These are phyloP conservation scores for Pseudohyphozyma bogoriensis DNA, from an alignment of 768 basidiomycete genomes.

Conservation along the genomic window DNA sequence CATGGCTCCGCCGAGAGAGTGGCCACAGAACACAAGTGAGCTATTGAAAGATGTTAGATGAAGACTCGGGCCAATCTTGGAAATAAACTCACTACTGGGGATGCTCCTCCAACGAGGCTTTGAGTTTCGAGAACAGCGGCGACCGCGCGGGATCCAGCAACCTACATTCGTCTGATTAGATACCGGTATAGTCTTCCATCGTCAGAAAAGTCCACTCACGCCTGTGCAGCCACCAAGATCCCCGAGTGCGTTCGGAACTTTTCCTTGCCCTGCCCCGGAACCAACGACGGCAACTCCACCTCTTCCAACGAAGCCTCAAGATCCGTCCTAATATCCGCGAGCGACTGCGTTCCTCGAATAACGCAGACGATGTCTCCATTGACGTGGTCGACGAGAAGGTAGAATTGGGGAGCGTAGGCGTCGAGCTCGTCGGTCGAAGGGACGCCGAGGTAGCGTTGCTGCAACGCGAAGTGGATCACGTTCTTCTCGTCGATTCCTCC, in stretches of 20 bases:
- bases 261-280: neutral
- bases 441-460: neutral
- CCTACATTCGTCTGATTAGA: too few species aligned
- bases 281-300: neutral
- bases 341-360: slow-evolving; percentile 21
- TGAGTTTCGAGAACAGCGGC: slow-evolving; percentile 10
- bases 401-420: slow-evolving; percentile 19
- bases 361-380: slow-evolving; percentile 16
- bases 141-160: too few species aligned
- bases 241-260: slow-evolving; percentile 15
- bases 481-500: slow-evolving; percentile 18
- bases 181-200: too few species aligned
- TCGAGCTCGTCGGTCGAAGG: neutral
- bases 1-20: slow-evolving; percentile 23
- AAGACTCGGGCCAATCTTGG: too few species aligned
- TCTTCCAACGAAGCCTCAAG: slow-evolving; percentile 17
- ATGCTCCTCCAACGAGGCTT: slow-evolving; percentile 6
- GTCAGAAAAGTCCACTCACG: too few species aligned
- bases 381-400: slow-evolving; percentile 20
- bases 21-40: slow-evolving; percentile 19
- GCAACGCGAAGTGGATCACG: slow-evolving; percentile 20
- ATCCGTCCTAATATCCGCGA: slow-evolving; percentile 24
- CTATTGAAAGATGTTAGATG: too few species aligned
- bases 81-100: too few species aligned
- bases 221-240: slow-evolving; percentile 16